phyloP scores from a whole-genome alignment of 441 rosid genomes.

The Jatropha podagrica region DNA sequence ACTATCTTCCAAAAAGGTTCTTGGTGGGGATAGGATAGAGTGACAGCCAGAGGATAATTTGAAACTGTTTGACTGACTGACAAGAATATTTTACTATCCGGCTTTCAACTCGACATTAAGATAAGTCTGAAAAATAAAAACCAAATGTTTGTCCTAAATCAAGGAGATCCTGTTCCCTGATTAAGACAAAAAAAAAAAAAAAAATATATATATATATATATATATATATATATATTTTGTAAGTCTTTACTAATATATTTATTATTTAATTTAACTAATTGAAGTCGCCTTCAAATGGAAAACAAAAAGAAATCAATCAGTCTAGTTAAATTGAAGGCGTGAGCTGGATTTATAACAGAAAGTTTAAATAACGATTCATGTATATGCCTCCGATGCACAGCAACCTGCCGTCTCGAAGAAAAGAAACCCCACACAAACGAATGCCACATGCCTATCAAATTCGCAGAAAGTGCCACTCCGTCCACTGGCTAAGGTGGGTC shows the following conservation, averaged over 20 bases:
- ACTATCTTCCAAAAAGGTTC: no score
- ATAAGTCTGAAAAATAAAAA: no score
- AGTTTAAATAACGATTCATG: background rate
- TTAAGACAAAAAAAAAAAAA: background rate
- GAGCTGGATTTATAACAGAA: background rate
- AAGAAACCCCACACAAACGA: background rate
- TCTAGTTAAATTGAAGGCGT: no score
- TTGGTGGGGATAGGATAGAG: no score
- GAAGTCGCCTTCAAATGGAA: background rate
- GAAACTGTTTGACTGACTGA: no score
- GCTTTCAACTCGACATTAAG: no score
- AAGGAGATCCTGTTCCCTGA: background rate
- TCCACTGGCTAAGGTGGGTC: background rate
- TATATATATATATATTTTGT: no score
- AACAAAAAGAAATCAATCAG: no score
- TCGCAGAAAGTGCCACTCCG: background rate
- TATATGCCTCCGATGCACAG: background rate
- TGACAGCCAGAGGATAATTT: no score
- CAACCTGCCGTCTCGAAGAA: background rate
- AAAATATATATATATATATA: no score
- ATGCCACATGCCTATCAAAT: constrained; percentile 6
- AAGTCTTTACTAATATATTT: no score
- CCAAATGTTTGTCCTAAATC: background rate
- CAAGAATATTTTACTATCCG: no score
- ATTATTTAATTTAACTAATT: background rate